These are phyloP conservation scores for Fusarium sp. DNA, from an alignment of 2,329 filamentous ascomycete genomes.

Conservation along the genomic window DNA sequence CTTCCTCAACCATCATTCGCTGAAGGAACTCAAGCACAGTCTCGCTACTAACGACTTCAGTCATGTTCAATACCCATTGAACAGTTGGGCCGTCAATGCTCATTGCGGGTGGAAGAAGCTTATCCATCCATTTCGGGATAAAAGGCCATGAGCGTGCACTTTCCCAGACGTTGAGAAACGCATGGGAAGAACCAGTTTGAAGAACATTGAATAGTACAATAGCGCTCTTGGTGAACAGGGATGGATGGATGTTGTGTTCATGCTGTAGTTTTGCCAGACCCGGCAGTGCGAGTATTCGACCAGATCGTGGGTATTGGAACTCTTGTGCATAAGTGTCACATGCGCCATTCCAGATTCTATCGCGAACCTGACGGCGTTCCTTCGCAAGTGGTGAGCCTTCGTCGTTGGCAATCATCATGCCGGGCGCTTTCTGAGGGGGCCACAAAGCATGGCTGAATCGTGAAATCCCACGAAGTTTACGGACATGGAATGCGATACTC, in stretches of 20 bases:
- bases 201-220: conserved; percentile 52
- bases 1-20: conserved; percentile 46
- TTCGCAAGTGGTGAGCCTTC: conserved; percentile 25
- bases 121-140: conserved; percentile 52
- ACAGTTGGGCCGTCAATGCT: conserved; percentile 55
- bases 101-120: conserved; percentile 52
- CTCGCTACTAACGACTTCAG: conserved; percentile 43
- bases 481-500: conserved; percentile 49
- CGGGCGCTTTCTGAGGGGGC: conserved; percentile 51
- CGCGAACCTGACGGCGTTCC: conserved; percentile 41
- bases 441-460: conserved; percentile 49
- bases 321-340: conserved; percentile 44
- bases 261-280: conserved; percentile 42
- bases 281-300: conserved; percentile 48
- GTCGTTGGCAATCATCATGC: conserved; percentile 52
- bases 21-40: conserved; percentile 47
- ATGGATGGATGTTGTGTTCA: conserved; percentile 41
- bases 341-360: conserved; percentile 47
- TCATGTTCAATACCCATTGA: conserved; percentile 54
- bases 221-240: conserved; percentile 50
- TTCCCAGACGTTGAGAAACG: conserved; percentile 53
- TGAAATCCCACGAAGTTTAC: conserved; percentile 52
- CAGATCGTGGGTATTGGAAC: conserved; percentile 50
- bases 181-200: conserved; percentile 49
- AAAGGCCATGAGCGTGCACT: conserved; percentile 55